Base-by-base conservation (phyloP, 345 rosid genomes). In the Syzygium aromaticum region DNA sequence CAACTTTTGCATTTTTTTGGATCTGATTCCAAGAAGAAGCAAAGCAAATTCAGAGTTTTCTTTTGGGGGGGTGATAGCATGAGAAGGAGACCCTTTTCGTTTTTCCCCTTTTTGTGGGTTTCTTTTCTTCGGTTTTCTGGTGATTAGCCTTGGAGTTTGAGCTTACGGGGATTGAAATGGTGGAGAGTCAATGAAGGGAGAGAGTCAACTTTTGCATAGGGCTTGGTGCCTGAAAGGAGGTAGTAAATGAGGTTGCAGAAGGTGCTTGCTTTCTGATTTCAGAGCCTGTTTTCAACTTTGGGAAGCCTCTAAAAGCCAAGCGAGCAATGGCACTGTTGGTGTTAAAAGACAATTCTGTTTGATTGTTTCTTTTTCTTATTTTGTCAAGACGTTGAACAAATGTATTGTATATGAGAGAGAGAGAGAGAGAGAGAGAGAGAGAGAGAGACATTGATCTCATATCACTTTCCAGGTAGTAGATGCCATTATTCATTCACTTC, bases 101-200 rank as follows among this genome's bases (percentile, higher is more conserved):
- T 22, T 87, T n/a, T 64, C 33, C 43, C 78, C 49, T 54, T 51
- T 53, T 27, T 16, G 82, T 28, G 88, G 63, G 28, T 57, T 40
- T 73, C 73, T 87, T 23, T 61, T 54, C 43, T 84, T 82, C 84
- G 84, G 85, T 61, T 85, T 78, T 85, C 49, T 77, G 90, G 51
- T 33, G 84, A 38, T 19, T 27, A 40, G 57, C 87, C 82, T 87
- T 84, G 94, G 90, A 86, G 88, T 89, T 85, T 83, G 91, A 89
- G 92, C 91, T 86, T 63, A 9, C 21, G 54, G 59, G 56, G 28
- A 21, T 53, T 87, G 86, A 89, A 77, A 78, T 53, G 38, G 90
- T 63, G 88, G 89, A 87, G 46, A 85, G 92, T 93, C 90, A 91
- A 91, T 85, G 86, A 86, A 38, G 82, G 82, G 27, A 21, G 43